These are phyloP conservation scores for Fragaria vesca DNA, from an alignment of 306 rosid species.

Conservation along the genomic window DNA sequence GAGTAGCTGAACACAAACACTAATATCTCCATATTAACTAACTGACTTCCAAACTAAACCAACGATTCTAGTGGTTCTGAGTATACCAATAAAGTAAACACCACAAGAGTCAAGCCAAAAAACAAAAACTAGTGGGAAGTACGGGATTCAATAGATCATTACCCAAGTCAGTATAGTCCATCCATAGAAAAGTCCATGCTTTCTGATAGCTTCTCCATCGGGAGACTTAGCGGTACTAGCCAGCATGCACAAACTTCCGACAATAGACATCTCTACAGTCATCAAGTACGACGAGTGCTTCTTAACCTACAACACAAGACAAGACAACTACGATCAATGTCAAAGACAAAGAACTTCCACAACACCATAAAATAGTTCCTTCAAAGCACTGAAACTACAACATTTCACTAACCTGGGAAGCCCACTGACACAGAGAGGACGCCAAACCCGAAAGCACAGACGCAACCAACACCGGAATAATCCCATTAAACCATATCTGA, in stretches of 20 bases:
- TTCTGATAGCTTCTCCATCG: conserved; percentile 81
- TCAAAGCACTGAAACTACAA: conserved; percentile 17
- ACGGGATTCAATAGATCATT: conserved; percentile 23
- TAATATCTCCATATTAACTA: neutral
- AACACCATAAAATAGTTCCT: conserved; percentile 6
- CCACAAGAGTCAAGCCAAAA: neutral
- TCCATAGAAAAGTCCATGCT: conserved; percentile 73
- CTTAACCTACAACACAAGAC: conserved; percentile 70
- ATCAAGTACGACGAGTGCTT: conserved; percentile 92
- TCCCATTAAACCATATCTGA: conserved; percentile 76
- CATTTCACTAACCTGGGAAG: conserved; percentile 77
- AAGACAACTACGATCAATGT: conserved; percentile 3
- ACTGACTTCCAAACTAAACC: conserved; percentile 3
- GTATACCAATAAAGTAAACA: neutral
- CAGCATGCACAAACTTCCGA: conserved; percentile 79
- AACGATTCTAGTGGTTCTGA: neutral
- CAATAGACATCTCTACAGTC: conserved; percentile 95
- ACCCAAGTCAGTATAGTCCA: conserved; percentile 89
- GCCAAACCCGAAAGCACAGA: conserved; percentile 97
- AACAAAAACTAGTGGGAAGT: neutral
- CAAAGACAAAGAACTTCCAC: neutral
- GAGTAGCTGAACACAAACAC: neutral
- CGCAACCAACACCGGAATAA: conserved; percentile 83
- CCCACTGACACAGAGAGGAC: conserved; percentile 97
- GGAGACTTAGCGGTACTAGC: conserved; percentile 81